These are phyloP conservation scores for Pythium brassicae DNA, from an alignment of 352 stramenopile species.

Conservation along the genomic window DNA sequence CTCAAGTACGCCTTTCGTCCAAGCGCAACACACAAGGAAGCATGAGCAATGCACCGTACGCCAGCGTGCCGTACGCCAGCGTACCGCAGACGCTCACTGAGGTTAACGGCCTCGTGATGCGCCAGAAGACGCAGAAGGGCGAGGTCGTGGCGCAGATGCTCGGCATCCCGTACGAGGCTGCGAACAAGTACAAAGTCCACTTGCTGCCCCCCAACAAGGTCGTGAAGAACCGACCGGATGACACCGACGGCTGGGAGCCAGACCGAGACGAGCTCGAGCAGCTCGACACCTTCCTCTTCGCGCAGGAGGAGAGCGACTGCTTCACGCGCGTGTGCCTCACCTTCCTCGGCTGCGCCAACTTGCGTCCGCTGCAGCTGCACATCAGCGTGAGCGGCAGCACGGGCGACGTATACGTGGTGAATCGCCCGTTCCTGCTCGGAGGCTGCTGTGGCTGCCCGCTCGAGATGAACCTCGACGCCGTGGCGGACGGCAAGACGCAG, in stretches of 20 bases:
- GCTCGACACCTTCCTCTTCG: constrained; percentile 45
- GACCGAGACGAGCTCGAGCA: constrained; percentile 35
- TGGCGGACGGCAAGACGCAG: constrained; percentile 14
- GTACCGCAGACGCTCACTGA: constrained; percentile 33
- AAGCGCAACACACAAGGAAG: no score
- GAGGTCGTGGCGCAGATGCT: constrained; percentile 49
- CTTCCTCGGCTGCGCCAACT: constrained; percentile 28
- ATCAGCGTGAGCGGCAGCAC: constrained; percentile 30
- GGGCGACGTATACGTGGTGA: constrained; percentile 45
- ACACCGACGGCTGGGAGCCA: constrained; percentile 42
- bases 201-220: constrained; percentile 39
- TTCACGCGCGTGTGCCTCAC: constrained; percentile 27
- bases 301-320: constrained; percentile 36
- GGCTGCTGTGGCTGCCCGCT: constrained; percentile 32
- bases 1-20: no score
- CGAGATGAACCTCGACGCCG: constrained; percentile 36
- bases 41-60: constrained; percentile 1
- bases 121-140: constrained; percentile 43
- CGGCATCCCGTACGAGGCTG: constrained; percentile 45
- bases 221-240: constrained; percentile 42
- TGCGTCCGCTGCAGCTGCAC: constrained; percentile 44
- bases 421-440: constrained; percentile 32
- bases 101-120: constrained; percentile 39
- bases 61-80: constrained; percentile 9
- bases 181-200: constrained; percentile 59